Conservation (phyloP, 257 asterid species). For the Galeopsis tetrahit region DNA sequence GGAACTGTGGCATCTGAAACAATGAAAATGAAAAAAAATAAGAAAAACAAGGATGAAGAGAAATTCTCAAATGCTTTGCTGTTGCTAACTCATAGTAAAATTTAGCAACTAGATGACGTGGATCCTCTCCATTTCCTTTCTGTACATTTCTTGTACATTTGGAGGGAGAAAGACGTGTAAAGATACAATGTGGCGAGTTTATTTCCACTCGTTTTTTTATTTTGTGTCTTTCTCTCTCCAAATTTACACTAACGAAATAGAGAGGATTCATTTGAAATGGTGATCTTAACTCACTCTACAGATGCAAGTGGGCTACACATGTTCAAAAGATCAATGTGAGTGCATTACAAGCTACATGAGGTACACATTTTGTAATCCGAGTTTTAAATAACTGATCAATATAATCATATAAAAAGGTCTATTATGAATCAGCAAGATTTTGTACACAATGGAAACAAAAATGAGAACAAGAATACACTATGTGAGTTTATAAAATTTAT, state of each 20-base stretch:
- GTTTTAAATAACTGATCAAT: constrained; percentile 1
- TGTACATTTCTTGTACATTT: neutral
- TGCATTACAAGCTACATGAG: neutral
- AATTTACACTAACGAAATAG: neutral
- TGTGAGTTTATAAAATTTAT: neutral
- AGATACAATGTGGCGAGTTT: neutral
- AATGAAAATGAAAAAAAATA: constrained; percentile 3
- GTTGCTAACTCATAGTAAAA: constrained; percentile 1
- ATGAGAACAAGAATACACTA: neutral
- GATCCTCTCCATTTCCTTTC: neutral
- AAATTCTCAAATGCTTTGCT: constrained; percentile 1
- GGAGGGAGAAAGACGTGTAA: neutral
- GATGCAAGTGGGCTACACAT: neutral
- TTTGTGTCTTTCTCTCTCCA: neutral
- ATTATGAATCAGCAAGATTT: neutral
- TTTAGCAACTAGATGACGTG: neutral
- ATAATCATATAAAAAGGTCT: neutral
- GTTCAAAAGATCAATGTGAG: neutral
- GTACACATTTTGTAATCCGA: neutral
- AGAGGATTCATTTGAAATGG: neutral
- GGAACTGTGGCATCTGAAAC: constrained; percentile 34
- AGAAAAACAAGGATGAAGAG: neutral
- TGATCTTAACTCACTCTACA: neutral
- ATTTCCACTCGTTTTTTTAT: neutral
- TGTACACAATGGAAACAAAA: constrained; percentile 7